Conservation (phyloP, 768 basidiomycete genomes). For the Phaffia australis region DNA sequence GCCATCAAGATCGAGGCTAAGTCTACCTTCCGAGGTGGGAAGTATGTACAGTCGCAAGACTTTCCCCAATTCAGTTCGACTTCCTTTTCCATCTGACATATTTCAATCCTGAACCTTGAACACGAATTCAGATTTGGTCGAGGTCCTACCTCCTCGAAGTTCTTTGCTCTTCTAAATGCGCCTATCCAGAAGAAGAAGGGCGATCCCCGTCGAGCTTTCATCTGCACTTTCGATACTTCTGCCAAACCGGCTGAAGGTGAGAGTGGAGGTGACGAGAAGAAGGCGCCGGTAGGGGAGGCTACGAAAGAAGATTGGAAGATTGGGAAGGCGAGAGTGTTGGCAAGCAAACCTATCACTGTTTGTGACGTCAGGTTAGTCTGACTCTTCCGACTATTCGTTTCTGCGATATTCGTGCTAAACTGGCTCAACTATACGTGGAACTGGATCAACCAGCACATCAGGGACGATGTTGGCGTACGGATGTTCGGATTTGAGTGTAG, state of each 20-base stretch:
- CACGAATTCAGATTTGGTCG: conserved; percentile 16
- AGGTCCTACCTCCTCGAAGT: conserved; percentile 26
- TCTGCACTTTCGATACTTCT: conserved; percentile 27
- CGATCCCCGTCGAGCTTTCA: conserved; percentile 33
- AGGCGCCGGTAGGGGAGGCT: conserved; percentile 25
- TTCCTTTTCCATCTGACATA: not conserved
- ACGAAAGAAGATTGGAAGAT: conserved; percentile 49
- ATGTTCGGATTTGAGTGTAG: conserved; percentile 72
- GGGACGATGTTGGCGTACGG: conserved; percentile 77
- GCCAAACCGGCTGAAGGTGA: not conserved
- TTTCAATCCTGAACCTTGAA: not conserved
- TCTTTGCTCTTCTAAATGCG: conserved; percentile 37
- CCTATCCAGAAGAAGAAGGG: conserved; percentile 29
- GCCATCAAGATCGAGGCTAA: conserved; percentile 10
- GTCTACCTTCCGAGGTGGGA: conserved; percentile 34
- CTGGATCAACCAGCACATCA: conserved; percentile 11
- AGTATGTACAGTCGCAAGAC: conserved; percentile 27
- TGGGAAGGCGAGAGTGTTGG: conserved; percentile 57
- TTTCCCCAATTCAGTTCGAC: not conserved
- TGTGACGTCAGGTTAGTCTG: conserved; percentile 68
- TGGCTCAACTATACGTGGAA: not conserved
- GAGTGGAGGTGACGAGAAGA: conserved; percentile 36
- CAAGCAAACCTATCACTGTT: conserved; percentile 69
- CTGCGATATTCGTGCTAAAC: not conserved
- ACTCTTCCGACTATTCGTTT: not conserved